Percentiles rank a stretch among this genome's conserved stretches.
phyloP scores from a whole-genome alignment of 345 rosid species.

The Dimocarpus longan region DNA sequence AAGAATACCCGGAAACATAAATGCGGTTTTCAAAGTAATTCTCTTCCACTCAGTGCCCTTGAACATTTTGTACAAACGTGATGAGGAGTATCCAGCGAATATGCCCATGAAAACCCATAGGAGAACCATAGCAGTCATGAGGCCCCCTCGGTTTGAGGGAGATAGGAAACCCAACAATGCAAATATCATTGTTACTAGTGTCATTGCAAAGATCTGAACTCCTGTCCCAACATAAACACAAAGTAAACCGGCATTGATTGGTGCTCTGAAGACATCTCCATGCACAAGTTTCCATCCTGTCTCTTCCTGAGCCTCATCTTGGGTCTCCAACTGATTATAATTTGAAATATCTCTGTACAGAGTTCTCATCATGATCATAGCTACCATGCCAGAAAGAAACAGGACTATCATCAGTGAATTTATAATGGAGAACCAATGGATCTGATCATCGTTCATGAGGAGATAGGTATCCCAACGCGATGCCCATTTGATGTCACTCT shows the following conservation, averaged over 20 bases:
- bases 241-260: constrained; percentile 75
- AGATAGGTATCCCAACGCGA: constrained; percentile 99
- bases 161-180: constrained; percentile 91
- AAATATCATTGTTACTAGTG: constrained; percentile 96
- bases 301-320: constrained; percentile 98
- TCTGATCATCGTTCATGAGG: constrained; percentile 97
- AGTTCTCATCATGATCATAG: constrained; percentile 99
- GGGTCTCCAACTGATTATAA: constrained; percentile 95
- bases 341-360: constrained; percentile 91
- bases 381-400: constrained; percentile 98
- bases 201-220: constrained; percentile 88
- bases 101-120: constrained; percentile 98
- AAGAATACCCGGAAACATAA: constrained; percentile 92
- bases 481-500: constrained; percentile 98
- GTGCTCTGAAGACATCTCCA: constrained; percentile 95
- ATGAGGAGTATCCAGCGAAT: constrained; percentile 90
- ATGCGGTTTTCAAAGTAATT: constrained; percentile 86
- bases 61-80: constrained; percentile 91
- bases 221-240: constrained; percentile 96
- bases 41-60: constrained; percentile 96
- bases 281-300: constrained; percentile 99
- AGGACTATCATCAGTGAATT: constrained; percentile 96
- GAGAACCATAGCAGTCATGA: constrained; percentile 99
- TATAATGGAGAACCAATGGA: constrained; percentile 97
- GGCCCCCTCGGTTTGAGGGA: constrained; percentile 98